Conservation (phyloP, 768 basidiomycete species). For the Leucogyrophana mollusca region DNA sequence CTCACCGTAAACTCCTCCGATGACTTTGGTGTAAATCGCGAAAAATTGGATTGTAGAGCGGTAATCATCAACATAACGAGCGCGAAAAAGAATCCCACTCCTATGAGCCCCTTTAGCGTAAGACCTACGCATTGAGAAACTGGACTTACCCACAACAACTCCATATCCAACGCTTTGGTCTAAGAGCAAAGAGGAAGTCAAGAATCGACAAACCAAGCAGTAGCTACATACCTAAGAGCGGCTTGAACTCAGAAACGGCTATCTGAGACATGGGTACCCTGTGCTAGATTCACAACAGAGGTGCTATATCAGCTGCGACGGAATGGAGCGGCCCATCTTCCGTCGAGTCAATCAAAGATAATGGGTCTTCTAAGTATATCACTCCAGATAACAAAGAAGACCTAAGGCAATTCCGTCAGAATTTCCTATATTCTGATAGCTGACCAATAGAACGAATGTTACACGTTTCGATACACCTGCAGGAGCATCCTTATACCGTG, state of each 20-base stretch:
- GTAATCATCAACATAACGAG: constrained; percentile 33
- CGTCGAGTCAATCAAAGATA: too few relatives aligned
- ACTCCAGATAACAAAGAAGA: background rate
- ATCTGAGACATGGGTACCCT: constrained; percentile 5
- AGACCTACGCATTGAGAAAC: background rate
- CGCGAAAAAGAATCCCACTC: constrained; percentile 37
- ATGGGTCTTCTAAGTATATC: background rate
- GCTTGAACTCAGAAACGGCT: constrained; percentile 26
- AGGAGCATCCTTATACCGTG: too few relatives aligned
- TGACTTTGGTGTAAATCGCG: constrained; percentile 30
- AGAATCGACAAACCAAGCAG: background rate
- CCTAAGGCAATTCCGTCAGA: too few relatives aligned
- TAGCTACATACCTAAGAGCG: constrained; percentile 23
- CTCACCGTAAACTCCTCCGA: constrained; percentile 32
- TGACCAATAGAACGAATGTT: too few relatives aligned
- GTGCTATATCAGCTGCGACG: too few relatives aligned
- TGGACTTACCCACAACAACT: constrained; percentile 30
- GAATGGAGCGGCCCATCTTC: too few relatives aligned
- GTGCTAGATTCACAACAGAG: too few relatives aligned
- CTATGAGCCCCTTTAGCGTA: constrained; percentile 7
- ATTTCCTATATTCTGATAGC: too few relatives aligned
- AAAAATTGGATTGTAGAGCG: constrained; percentile 31
- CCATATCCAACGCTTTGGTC: constrained; percentile 34
- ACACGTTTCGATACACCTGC: too few relatives aligned
- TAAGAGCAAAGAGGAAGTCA: constrained; percentile 1